phyloP scores from a whole-genome alignment of 1,284 basidiomycete genomes.

The Tylopilus orsonianus region DNA sequence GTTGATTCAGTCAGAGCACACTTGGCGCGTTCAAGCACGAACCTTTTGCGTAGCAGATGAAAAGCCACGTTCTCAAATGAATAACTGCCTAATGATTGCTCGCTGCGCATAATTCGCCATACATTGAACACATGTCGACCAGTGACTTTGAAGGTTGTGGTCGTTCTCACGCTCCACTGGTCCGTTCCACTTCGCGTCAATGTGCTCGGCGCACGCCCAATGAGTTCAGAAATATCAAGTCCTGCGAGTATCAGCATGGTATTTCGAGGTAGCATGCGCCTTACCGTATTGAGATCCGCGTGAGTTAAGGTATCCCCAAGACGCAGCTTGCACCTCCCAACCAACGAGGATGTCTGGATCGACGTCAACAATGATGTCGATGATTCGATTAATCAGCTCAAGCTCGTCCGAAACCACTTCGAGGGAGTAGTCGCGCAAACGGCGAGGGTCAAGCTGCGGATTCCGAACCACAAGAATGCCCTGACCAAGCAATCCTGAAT shows the following conservation, averaged over 20 bases:
- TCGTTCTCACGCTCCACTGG: slow-evolving; percentile 75
- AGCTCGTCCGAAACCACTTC: slow-evolving; percentile 72
- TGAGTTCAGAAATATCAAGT: slow-evolving; percentile 62
- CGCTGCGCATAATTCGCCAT: slow-evolving; percentile 90
- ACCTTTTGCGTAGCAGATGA: slow-evolving; percentile 76
- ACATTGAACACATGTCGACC: slow-evolving; percentile 92
- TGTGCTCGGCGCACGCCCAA: slow-evolving; percentile 64
- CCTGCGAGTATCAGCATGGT: slow-evolving; percentile 42
- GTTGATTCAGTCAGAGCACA: slow-evolving; percentile 2
- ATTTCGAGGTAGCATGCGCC: not conserved
- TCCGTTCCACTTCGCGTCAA: slow-evolving; percentile 46
- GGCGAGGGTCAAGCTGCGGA: slow-evolving; percentile 37
- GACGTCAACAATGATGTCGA: slow-evolving; percentile 74
- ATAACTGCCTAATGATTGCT: slow-evolving; percentile 79
- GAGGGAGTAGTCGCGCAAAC: slow-evolving; percentile 47
- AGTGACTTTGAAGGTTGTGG: slow-evolving; percentile 80
- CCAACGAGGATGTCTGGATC: slow-evolving; percentile 93
- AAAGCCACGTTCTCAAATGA: slow-evolving; percentile 91
- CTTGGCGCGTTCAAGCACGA: not conserved
- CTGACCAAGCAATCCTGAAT: slow-evolving; percentile 42
- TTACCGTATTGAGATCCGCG: slow-evolving; percentile 66
- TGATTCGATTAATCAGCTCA: slow-evolving; percentile 78
- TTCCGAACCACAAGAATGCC: slow-evolving; percentile 64
- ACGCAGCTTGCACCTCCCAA: slow-evolving; percentile 87
- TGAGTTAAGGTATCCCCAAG: slow-evolving; percentile 90